Evolutionary conservation across 2,329 filamentous ascomycete species (phyloP), one percentile per base, ranked within the genome.

Genomic region (Pseudomassariella vexata): DNA sequence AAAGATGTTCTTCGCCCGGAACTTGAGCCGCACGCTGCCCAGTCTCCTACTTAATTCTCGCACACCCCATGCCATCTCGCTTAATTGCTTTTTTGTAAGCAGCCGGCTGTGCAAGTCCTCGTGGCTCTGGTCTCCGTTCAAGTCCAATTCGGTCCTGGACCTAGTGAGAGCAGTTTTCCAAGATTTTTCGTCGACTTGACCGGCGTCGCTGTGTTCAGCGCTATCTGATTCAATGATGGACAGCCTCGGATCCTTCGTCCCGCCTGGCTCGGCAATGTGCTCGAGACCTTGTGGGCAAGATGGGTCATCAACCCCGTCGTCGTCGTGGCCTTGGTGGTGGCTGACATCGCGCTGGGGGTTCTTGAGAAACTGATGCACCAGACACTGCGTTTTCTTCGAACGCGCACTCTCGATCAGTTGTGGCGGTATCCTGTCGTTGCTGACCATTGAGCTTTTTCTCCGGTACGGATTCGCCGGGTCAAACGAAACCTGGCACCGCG

Each of bases 61-160:
- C 36, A 96, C 92, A 17, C 90, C 89, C 78, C 90, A 89, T 0
- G 90, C 89, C 90, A 98, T 96, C 49, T 96, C 92, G 10, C 84
- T 88, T 24, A 98, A 70, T 59, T 98, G 87, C 56, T 85, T 88
- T 65, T 96, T 96, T 2, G 89, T 95, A 45, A 96, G 69, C 30
- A 95, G 74, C n/a, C 90, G 75, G 37, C 72, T 78, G 48, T 75
- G 70, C 24, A 71, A 46, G n/a, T n/a, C n/a, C 6, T 39, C 46
- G 19, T 57, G 45, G 15, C 47, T 35, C 19, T 52, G 47, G 17
- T 47, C 34, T 18, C 50, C 41, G 14, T 49, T 40, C 9, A 65
- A 50, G 36, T 70, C 62, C 23, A 60, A 39, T 32, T 64, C 59
- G 2, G 64, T 62, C 34, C 53, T 53, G 46, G 53, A 55, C 41